These are phyloP conservation scores for Botrytis squamosa DNA, from an alignment of 2,329 filamentous ascomycete genomes.

Conservation along the genomic window DNA sequence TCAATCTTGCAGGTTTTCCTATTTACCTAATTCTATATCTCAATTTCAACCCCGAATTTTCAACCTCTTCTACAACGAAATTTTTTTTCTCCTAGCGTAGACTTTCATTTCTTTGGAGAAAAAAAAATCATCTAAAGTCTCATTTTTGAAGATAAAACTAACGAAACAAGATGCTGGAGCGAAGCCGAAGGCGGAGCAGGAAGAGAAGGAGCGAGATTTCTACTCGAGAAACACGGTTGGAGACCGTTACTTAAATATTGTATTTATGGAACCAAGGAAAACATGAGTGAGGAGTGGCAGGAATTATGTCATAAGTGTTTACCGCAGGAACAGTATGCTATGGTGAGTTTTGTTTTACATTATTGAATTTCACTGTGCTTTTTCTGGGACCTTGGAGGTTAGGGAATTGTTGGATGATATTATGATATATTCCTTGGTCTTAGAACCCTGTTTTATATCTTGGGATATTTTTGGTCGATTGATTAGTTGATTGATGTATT, in stretches of 20 bases:
- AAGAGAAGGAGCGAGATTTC: slow-evolving; percentile 5
- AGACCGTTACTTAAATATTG: not conserved
- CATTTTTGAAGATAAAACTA: not conserved
- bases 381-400: not conserved
- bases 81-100: not conserved
- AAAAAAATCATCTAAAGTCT: too few relatives aligned
- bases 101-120: too few relatives aligned
- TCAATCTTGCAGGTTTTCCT: too few relatives aligned
- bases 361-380: too few relatives aligned
- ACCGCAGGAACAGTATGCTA: slow-evolving; percentile 9
- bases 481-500: too few relatives aligned
- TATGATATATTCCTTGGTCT: too few relatives aligned
- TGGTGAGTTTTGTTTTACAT: not conserved
- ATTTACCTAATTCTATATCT: not conserved
- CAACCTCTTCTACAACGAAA: not conserved
- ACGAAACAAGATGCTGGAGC: not conserved
- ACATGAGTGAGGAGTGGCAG: slow-evolving; percentile 9
- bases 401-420: too few relatives aligned
- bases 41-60: not conserved
- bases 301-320: not conserved
- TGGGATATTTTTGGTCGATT: not conserved
- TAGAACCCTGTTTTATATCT: too few relatives aligned
- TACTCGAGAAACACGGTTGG: slow-evolving; percentile 11
- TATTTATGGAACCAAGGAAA: not conserved
- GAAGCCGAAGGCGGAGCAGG: not conserved